Conservation (phyloP, 139 green algal genomes). For the Auxenochlorella pyrenoidosa region DNA sequence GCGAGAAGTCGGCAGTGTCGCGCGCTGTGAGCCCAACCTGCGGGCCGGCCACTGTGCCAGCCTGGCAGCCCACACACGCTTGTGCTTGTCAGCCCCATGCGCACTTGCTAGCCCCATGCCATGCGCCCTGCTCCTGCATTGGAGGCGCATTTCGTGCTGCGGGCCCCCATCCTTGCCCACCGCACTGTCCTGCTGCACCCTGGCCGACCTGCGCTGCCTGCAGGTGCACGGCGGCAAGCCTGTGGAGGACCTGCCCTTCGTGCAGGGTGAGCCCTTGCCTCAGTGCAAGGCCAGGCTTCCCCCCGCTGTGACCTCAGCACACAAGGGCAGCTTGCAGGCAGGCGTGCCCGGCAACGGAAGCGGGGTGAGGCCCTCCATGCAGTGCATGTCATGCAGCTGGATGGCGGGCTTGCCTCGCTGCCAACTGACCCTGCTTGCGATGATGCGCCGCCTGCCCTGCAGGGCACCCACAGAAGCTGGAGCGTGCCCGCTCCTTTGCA, state of each 20-base stretch:
- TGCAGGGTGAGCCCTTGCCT: neutral
- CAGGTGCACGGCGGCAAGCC: neutral
- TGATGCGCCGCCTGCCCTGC: neutral
- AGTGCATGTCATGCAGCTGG: neutral
- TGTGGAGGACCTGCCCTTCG: slow-evolving; percentile 10
- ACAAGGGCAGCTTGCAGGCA: neutral
- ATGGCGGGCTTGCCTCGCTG: no score
- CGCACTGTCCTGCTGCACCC: no score
- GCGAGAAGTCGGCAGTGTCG: slow-evolving; percentile 14
- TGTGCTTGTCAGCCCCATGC: no score
- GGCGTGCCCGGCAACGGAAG: neutral
- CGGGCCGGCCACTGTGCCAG: no score
- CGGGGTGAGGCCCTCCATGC: neutral
- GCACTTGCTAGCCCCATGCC: neutral
- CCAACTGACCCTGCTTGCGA: neutral
- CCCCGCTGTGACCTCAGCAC: neutral
- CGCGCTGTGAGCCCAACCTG: neutral
- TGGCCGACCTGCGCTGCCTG: neutral
- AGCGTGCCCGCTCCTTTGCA: neutral
- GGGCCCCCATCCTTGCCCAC: no score
- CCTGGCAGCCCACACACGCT: no score
- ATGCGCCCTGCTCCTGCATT: neutral
- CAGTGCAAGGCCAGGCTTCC: no score
- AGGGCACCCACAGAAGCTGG: slow-evolving; percentile 20
- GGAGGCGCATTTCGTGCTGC: no score